Percentiles rank a stretch among this genome's conserved stretches.
Evolutionary conservation across 108 stramenopile genomes (phyloP).

Genomic region (Aurantiochytrium sp.): DNA sequence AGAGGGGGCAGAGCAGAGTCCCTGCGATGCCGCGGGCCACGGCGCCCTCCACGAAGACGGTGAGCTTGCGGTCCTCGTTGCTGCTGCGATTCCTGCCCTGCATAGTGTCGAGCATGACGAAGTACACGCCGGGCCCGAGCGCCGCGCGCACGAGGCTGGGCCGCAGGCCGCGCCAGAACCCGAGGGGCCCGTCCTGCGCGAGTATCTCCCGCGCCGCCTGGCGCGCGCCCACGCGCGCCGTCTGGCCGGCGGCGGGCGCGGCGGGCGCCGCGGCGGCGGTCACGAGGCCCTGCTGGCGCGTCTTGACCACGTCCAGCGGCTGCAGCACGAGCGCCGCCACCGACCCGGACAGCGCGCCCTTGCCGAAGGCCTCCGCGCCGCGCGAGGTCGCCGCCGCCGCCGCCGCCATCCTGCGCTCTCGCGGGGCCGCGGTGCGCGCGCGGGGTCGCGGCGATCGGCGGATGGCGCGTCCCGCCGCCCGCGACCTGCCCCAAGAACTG

Average conservation of each 20-base stretch:
- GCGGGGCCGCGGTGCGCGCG: not conserved
- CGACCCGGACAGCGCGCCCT: not conserved
- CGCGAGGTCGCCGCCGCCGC: not conserved
- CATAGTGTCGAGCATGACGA: not conserved
- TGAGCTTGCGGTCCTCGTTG: not conserved
- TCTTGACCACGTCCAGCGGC: slow-evolving; percentile 21
- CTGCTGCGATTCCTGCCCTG: not conserved
- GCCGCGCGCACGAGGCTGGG: not conserved
- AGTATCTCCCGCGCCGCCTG: not conserved
- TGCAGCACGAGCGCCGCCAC: not conserved
- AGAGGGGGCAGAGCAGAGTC: not conserved
- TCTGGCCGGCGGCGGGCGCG: too few species aligned
- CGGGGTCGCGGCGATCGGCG: not conserved
- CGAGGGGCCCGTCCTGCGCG: not conserved
- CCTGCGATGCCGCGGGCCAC: not conserved
- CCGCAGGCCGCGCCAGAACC: not conserved
- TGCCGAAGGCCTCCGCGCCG: not conserved
- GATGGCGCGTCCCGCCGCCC: too few species aligned
- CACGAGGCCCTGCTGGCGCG: slow-evolving; percentile 8
- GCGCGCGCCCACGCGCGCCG: not conserved
- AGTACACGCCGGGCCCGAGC: not conserved
- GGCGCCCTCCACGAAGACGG: not conserved
- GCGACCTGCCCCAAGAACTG: too few species aligned
- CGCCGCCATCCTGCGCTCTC: not conserved
- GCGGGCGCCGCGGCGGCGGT: not conserved